Evolutionary conservation across 257 asterid species (phyloP).

Genomic region (Solanum appendiculatum): DNA sequence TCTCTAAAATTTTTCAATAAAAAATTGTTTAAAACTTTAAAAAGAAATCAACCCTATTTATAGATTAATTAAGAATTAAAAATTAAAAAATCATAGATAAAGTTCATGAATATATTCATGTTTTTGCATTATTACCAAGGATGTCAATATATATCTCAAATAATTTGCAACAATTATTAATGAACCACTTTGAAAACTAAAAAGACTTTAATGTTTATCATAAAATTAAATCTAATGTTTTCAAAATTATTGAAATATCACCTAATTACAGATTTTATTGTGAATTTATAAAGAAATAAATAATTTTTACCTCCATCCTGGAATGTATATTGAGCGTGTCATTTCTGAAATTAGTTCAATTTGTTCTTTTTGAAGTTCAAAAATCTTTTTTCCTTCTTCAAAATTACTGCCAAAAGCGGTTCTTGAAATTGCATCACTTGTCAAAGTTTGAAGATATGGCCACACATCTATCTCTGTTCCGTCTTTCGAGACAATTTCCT

Average conservation of each 20-base stretch:
- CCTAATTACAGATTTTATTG: neutral
- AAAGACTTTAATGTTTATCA: neutral
- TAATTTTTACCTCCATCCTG: constrained; percentile 1
- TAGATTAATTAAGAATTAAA: neutral
- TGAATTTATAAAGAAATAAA: neutral
- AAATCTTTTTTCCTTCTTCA: constrained; percentile 6
- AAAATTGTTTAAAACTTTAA: neutral
- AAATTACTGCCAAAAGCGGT: constrained; percentile 3
- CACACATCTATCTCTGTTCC: constrained; percentile 5
- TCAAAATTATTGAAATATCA: neutral
- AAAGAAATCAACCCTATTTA: neutral
- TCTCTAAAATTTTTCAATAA: too few relatives aligned
- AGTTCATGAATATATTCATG: neutral
- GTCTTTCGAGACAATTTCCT: neutral
- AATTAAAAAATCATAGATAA: neutral
- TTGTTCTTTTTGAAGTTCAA: constrained; percentile 4
- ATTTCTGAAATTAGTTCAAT: neutral
- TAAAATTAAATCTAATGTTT: too few relatives aligned
- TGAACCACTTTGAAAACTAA: neutral
- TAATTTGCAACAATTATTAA: neutral
- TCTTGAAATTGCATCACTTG: constrained; percentile 15
- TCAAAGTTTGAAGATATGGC: constrained; percentile 6
- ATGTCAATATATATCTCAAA: neutral
- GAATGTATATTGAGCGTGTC: neutral
- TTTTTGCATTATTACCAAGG: neutral